These are phyloP conservation scores for Articulospora tetracladia DNA, from an alignment of 495 filamentous ascomycete genomes.

Conservation along the genomic window DNA sequence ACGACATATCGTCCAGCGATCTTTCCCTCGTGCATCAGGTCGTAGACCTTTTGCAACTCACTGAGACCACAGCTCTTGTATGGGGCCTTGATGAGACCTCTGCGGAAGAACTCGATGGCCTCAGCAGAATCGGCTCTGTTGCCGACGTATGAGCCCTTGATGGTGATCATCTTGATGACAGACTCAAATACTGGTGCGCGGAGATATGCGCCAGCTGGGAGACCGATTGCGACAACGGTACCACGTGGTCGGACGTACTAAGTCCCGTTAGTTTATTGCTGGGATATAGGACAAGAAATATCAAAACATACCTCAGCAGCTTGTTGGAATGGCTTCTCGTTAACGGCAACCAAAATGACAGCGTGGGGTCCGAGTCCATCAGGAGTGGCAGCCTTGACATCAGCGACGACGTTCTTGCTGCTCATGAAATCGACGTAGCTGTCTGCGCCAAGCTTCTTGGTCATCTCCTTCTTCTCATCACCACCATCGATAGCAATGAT, in stretches of 20 bases:
- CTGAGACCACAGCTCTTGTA: constrained; percentile 78
- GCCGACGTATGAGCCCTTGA: constrained; percentile 91
- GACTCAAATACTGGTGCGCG: constrained; percentile 81
- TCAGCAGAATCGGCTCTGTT: constrained; percentile 82
- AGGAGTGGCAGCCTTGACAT: constrained; percentile 72
- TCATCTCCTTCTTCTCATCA: constrained; percentile 71
- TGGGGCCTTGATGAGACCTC: constrained; percentile 75
- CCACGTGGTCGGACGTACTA: constrained; percentile 75
- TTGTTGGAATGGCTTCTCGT: constrained; percentile 92
- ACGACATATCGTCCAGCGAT: constrained; percentile 89
- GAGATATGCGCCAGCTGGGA: constrained; percentile 74
- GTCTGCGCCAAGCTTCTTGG: constrained; percentile 60
- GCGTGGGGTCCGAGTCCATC: constrained; percentile 85
- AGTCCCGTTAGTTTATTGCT: constrained; percentile 12
- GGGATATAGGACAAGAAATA: background rate
- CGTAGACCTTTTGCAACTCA: constrained; percentile 72
- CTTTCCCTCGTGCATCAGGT: constrained; percentile 69
- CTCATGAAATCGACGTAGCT: constrained; percentile 75
- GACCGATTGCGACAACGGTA: constrained; percentile 76
- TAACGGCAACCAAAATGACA: constrained; percentile 78
- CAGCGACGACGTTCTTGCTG: constrained; percentile 70
- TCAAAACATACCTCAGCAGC: constrained; percentile 52
- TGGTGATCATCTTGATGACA: constrained; percentile 83
- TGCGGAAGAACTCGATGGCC: constrained; percentile 81
- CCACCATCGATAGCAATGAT: constrained; percentile 77